Conservation (phyloP, 2,329 filamentous ascomycete genomes). For the Purpureocillium takamizusanense region DNA sequence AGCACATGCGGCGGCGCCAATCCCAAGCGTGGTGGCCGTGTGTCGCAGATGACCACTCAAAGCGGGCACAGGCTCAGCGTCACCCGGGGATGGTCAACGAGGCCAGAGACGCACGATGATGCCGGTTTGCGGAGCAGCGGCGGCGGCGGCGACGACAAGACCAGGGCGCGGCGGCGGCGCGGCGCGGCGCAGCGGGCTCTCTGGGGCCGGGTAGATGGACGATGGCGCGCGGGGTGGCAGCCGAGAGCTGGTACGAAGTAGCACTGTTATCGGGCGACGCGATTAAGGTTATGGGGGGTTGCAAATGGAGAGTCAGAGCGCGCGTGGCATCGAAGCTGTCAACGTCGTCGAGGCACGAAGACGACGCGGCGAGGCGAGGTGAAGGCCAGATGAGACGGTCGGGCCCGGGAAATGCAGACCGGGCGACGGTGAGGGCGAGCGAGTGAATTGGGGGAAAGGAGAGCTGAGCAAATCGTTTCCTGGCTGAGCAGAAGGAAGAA, state of each 20-base stretch:
- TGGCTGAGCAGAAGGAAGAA: too few relatives aligned
- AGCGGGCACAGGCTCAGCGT: not conserved
- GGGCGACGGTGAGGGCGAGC: too few relatives aligned
- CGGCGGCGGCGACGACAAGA: not conserved
- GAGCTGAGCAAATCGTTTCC: too few relatives aligned
- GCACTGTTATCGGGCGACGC: not conserved
- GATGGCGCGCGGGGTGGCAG: not conserved
- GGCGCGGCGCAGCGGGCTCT: not conserved
- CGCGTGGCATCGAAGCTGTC: too few relatives aligned
- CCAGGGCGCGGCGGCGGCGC: not conserved
- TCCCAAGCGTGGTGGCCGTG: not conserved
- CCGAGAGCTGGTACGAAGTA: not conserved
- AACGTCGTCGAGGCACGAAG: too few relatives aligned
- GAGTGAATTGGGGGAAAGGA: too few relatives aligned
- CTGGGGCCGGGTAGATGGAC: not conserved
- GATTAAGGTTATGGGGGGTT: too few relatives aligned
- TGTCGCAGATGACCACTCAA: slow-evolving; percentile 4
- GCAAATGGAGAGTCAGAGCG: too few relatives aligned
- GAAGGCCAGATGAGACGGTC: too few relatives aligned
- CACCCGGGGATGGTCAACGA: not conserved
- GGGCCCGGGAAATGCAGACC: too few relatives aligned
- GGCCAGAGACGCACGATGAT: slow-evolving; percentile 5
- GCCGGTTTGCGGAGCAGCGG: not conserved
- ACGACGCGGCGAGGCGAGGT: too few relatives aligned
- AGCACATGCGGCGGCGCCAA: not conserved